Percentiles rank a stretch among this genome's conserved stretches.
phyloP scores from a whole-genome alignment of 163 green algal species.

The Scenedesmus sp. region DNA sequence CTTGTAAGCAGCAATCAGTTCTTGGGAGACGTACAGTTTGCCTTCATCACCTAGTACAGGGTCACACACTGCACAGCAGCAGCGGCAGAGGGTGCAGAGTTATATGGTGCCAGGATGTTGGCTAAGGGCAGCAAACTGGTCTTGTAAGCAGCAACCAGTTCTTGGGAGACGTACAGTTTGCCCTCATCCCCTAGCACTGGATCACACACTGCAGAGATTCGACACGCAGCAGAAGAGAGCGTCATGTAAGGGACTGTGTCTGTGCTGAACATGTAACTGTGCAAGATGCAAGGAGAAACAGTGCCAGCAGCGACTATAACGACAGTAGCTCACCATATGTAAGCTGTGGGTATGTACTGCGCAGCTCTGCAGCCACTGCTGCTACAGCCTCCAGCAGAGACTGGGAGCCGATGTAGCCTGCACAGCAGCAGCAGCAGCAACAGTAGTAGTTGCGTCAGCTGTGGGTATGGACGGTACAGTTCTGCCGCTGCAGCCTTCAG shows the following conservation, averaged over 20 bases:
- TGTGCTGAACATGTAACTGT: too few relatives aligned
- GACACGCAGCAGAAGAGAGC: neutral
- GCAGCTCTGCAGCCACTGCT: slow-evolving; percentile 72
- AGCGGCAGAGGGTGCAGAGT: slow-evolving; percentile 71
- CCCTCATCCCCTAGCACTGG: slow-evolving; percentile 95
- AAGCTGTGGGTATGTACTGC: slow-evolving; percentile 74
- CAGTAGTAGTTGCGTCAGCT: neutral
- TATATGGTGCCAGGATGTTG: slow-evolving; percentile 89
- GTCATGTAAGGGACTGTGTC: neutral
- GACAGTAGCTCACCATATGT: slow-evolving; percentile 76
- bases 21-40: slow-evolving; percentile 80
- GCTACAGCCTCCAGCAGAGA: slow-evolving; percentile 84
- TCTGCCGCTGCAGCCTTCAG: too few relatives aligned
- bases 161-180: slow-evolving; percentile 80
- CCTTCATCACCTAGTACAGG: slow-evolving; percentile 90
- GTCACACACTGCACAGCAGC: slow-evolving; percentile 78
- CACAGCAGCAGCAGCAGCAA: neutral
- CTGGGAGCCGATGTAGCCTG: slow-evolving; percentile 92
- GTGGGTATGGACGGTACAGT: neutral
- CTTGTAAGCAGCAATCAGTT: slow-evolving; percentile 79
- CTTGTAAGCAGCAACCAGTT: slow-evolving; percentile 79
- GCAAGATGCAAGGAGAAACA: neutral
- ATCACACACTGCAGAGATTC: slow-evolving; percentile 78
- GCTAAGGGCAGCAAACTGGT: slow-evolving; percentile 74
- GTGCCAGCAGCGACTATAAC: slow-evolving; percentile 48